These are phyloP conservation scores for Mrakia hoshinonis DNA, from an alignment of 768 basidiomycete species.

Conservation along the genomic window DNA sequence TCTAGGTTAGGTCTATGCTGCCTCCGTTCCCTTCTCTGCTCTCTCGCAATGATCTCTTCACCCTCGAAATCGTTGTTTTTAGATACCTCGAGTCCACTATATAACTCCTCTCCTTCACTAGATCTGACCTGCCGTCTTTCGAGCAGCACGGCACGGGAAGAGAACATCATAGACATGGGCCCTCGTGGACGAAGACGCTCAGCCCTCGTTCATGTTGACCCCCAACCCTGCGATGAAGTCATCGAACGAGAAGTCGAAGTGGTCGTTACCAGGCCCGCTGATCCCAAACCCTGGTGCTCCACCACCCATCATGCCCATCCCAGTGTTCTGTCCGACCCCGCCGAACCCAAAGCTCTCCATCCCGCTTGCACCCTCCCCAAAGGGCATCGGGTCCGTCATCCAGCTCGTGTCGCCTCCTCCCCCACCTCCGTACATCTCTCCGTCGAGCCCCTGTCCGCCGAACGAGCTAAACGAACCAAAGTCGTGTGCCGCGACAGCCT, in stretches of 20 bases:
- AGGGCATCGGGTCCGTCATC: slow-evolving; percentile 4
- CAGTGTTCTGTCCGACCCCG: background rate
- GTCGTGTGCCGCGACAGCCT: slow-evolving; percentile 23
- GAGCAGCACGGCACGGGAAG: too few species aligned
- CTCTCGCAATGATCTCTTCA: too few species aligned
- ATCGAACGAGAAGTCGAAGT: background rate
- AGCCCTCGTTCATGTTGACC: background rate
- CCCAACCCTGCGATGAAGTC: background rate
- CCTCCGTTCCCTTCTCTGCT: too few species aligned
- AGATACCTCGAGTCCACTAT: too few species aligned
- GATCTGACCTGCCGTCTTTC: too few species aligned
- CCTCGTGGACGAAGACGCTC: too few species aligned
- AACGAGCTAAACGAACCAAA: background rate
- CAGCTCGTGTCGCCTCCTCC: background rate
- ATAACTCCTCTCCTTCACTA: too few species aligned
- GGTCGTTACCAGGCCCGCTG: background rate
- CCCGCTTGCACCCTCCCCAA: background rate
- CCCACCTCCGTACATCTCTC: background rate
- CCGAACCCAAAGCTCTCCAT: slow-evolving; percentile 11
- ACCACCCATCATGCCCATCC: background rate
- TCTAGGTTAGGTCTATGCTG: background rate
- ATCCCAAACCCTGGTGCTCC: background rate
- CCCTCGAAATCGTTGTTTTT: too few species aligned
- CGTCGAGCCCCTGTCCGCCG: background rate
- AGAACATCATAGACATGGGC: too few species aligned